Evolutionary conservation across 495 filamentous ascomycete genomes (phyloP), one percentile per base, ranked within the genome.

Genomic region (Podospora comata): DNA sequence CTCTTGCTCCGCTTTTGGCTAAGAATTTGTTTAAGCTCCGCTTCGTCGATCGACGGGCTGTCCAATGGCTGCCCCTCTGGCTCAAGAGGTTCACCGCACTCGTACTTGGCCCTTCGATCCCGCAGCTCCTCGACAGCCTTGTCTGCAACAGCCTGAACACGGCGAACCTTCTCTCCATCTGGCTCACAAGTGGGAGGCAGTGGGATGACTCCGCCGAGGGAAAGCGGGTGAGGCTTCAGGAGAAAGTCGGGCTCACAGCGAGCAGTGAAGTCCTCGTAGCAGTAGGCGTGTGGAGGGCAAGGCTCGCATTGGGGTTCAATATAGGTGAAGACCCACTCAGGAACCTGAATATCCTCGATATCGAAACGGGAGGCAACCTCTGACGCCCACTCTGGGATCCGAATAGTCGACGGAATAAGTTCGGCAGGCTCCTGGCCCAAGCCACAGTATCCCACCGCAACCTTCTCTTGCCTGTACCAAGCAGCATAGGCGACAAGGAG

Each of bases 141-240:
- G 78, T 98, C 90, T 4, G 92, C 92, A 27, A 99, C 92, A 53
- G 89, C 86, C 73, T 92, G 90, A 58, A 97, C 92, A 28, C 89
- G 88, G 60, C 93, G 90, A 20, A 90, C 91, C 74, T 97, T 97
- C 76, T 94, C 92, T 62, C 93, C 91, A 76, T 99, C 96, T 1
- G 96, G 89, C 76, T 97, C 94, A 76, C 95, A 99, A n/a, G 90
- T 92, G 15, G 95, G 94, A 1, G 94, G 87, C 30, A 98, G 80
- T 19, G 95, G 95, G 9, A 97, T 73, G 16, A 95, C 72, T 4
- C 95, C 94, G 26, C 89, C 88, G 0, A 97, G 74, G 0, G 93
- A 88, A 15, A 97, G 83, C 6, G 93, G 94, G 77, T 97, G 95
- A 6, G 89, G 85, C 75, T 90, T 89, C 30, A 95, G 84, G 60